Base-by-base conservation (phyloP, 2,329 filamentous ascomycete species). In the Ophiocordyceps camponoti-saundersi region DNA sequence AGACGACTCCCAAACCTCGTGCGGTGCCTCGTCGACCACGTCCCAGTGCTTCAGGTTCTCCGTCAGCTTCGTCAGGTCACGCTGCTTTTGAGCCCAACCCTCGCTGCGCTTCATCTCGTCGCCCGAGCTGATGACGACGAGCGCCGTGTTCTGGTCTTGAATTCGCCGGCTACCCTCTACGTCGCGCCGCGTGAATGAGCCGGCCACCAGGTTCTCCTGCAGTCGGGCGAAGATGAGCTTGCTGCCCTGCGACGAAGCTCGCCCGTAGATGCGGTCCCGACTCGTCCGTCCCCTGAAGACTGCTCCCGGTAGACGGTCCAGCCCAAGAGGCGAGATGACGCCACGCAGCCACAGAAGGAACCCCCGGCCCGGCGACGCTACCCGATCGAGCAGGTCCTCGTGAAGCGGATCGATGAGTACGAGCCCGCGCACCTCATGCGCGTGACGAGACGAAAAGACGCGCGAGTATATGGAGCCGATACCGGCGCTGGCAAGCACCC, bases 191-290 rank as follows among this genome's bases (percentile, higher is more conserved):
- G 87, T 87, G 53, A 96, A 77, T 1, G 85, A 86, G 53, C 80
- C 76, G 0, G 89, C 89, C 30, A 95, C 87, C 1, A 96, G 71
- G 53, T 82, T 90, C 67, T 98, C 92, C 64, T 98, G 92, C 48
- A 98, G 71, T 64, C 89, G 85, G 5, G 88, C 84, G 61, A 93
- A 95, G 62, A 95, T 82, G 60, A 77, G 82, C 61, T 89, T 93
- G 50, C 85, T 85, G 22, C 72, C 73, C 62, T 94, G 86, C 58
- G 87, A 82, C 0, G 87, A 79, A 6, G 80, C 78, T 42, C 78
- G 74, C 13, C 92, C 92, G 63, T 84, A 93, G 12, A 95, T 79
- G 11, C 92, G 82, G 61, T 96, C 90, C 59, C 83, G 78, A 36
- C 85, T 79, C 1, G 74, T 82, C 40, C 88, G 82, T 36, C 88